Conservation (phyloP, 345 rosid genomes). For the Gossypium thurberi region DNA sequence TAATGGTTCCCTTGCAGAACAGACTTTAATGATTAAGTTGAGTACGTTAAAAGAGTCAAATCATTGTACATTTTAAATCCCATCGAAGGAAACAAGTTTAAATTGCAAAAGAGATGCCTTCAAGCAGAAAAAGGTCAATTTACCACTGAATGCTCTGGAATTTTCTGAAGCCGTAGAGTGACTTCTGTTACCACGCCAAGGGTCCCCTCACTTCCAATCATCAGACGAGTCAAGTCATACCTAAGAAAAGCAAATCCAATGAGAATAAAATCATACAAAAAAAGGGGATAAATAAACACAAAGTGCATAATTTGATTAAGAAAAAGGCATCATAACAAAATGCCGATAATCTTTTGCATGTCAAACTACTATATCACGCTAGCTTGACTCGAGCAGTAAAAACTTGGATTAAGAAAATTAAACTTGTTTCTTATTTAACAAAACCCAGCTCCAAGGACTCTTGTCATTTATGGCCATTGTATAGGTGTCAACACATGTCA, state of each 20-base stretch:
- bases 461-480: background rate
- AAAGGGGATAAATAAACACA: background rate
- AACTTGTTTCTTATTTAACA: background rate
- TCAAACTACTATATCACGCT: background rate
- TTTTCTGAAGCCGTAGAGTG: constrained; percentile 81
- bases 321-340: background rate
- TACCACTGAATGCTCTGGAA: constrained; percentile 94
- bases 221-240: constrained; percentile 84
- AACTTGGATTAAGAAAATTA: constrained; percentile 9
- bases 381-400: background rate
- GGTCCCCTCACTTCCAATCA: constrained; percentile 96
- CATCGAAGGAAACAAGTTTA: background rate
- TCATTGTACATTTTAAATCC: background rate
- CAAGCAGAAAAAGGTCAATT: constrained; percentile 11
- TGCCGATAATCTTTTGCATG: background rate
- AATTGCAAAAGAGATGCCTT: constrained; percentile 11
- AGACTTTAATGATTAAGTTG: background rate
- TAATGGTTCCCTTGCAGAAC: background rate
- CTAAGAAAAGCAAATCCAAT: constrained; percentile 25
- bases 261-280: background rate
- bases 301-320: background rate
- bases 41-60: background rate
- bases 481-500: background rate
- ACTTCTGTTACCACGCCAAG: constrained; percentile 83
- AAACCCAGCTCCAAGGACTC: background rate